Evolutionary conservation across 2,329 filamentous ascomycete species (phyloP).

Genomic region (Stagonosporopsis rhizophila): DNA sequence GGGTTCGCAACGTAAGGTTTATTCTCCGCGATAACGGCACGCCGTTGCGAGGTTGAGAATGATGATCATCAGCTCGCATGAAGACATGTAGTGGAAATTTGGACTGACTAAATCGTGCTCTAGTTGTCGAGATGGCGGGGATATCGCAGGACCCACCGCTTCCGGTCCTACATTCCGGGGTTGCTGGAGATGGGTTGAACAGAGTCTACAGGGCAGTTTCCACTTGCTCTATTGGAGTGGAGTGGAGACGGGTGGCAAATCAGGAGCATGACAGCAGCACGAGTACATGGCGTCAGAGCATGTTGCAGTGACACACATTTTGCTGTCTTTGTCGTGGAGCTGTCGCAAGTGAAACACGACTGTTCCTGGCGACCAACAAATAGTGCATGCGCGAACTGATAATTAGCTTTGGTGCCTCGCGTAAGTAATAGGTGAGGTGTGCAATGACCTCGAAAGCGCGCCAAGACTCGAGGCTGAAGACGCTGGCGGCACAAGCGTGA

Average conservation of each 20-base stretch:
- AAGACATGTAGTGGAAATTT: not conserved
- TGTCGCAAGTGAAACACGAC: not conserved
- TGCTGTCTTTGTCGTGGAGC: not conserved
- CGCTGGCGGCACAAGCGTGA: slow-evolving; percentile 4
- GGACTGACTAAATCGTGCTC: slow-evolving; percentile 3
- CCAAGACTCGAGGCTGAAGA: slow-evolving; percentile 21
- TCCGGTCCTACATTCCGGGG: slow-evolving; percentile 5
- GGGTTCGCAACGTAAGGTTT: not conserved
- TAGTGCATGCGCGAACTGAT: slow-evolving; percentile 3
- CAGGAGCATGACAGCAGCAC: not conserved
- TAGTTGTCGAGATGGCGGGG: slow-evolving; percentile 3
- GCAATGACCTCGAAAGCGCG: slow-evolving; percentile 8
- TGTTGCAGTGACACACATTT: slow-evolving; percentile 6
- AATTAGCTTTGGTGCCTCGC: slow-evolving; percentile 14
- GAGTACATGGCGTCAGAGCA: not conserved
- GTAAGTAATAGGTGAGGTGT: slow-evolving; percentile 2
- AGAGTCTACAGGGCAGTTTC: slow-evolving; percentile 6
- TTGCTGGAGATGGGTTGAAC: not conserved
- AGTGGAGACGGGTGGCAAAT: slow-evolving; percentile 6
- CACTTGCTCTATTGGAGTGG: slow-evolving; percentile 8
- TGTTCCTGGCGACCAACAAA: slow-evolving; percentile 8
- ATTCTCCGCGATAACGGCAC: slow-evolving; percentile 8
- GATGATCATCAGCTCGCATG: not conserved
- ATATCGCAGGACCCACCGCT: slow-evolving; percentile 10
- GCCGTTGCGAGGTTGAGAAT: not conserved